Percentiles rank a stretch among this genome's conserved stretches.
Evolutionary conservation across 768 basidiomycete species (phyloP).

Genomic region (Botryobasidium botryosum): DNA sequence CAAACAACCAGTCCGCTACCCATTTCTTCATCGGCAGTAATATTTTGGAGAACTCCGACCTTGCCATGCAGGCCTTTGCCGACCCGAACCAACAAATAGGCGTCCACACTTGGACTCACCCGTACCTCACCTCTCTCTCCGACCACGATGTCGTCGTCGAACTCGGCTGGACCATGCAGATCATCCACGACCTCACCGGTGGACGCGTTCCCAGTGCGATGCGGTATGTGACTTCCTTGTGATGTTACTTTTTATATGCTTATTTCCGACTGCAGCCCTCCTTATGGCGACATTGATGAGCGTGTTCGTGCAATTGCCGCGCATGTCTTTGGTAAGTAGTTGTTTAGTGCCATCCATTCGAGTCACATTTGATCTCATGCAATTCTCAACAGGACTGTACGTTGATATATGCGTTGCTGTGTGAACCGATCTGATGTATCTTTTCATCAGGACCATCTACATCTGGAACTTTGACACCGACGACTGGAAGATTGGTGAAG

Average conservation of each 20-base stretch:
- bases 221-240: slow-evolving; percentile 81
- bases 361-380: slow-evolving; percentile 39
- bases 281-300: slow-evolving; percentile 65
- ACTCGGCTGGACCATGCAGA: slow-evolving; percentile 65
- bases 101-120: slow-evolving; percentile 74
- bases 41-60: slow-evolving; percentile 25
- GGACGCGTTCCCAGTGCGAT: slow-evolving; percentile 59
- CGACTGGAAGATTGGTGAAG: slow-evolving; percentile 45
- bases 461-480: slow-evolving; percentile 25
- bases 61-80: too few species aligned
- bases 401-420: slow-evolving; percentile 25
- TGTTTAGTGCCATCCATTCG: slow-evolving; percentile 70
- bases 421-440: slow-evolving; percentile 61
- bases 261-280: slow-evolving; percentile 81
- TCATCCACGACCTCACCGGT: slow-evolving; percentile 59
- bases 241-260: too few species aligned
- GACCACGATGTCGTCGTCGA: slow-evolving; percentile 65
- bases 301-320: slow-evolving; percentile 73
- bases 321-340: slow-evolving; percentile 55
- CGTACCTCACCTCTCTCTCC: slow-evolving; percentile 37
- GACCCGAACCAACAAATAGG: slow-evolving; percentile 54
- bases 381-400: neutral
- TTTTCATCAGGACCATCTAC: slow-evolving; percentile 31
- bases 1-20: slow-evolving; percentile 54
- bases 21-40: slow-evolving; percentile 84